Percentiles rank a stretch among this genome's conserved stretches.
These are phyloP conservation scores for Aurinia saxatilis DNA, from an alignment of 345 rosid species.

Conservation along the genomic window DNA sequence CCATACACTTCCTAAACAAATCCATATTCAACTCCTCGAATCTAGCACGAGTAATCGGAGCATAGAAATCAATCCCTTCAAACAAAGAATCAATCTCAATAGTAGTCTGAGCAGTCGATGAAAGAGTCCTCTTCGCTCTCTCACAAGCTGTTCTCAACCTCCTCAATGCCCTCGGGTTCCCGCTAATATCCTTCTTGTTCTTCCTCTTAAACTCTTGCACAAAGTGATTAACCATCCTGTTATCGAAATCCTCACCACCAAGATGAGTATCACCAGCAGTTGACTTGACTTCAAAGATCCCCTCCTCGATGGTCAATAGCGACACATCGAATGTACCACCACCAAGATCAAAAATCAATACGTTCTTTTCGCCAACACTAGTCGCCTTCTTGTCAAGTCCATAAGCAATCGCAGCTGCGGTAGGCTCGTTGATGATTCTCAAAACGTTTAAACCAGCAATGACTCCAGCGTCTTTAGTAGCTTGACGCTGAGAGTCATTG, in stretches of 20 bases:
- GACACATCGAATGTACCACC: constrained; percentile 68
- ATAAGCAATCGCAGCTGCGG: constrained; percentile 30
- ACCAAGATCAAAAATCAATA: constrained; percentile 47
- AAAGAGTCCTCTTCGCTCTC: constrained; percentile 52
- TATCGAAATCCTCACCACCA: constrained; percentile 66
- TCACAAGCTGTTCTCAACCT: constrained; percentile 39
- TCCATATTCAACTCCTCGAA: constrained; percentile 38
- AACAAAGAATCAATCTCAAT: constrained; percentile 34
- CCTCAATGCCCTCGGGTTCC: constrained; percentile 53
- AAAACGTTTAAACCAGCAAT: constrained; percentile 23
- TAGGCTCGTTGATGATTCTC: constrained; percentile 31
- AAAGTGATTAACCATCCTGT: constrained; percentile 56
- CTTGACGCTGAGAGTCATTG: constrained; percentile 30
- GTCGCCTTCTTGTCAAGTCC: constrained; percentile 32
- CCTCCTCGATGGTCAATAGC: constrained; percentile 51
- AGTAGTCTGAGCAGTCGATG: constrained; percentile 36
- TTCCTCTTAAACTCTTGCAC: constrained; percentile 59
- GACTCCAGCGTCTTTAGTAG: constrained; percentile 23
- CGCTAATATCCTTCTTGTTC: constrained; percentile 52
- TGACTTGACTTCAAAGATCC: constrained; percentile 57
- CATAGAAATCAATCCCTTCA: constrained; percentile 33
- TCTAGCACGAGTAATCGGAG: constrained; percentile 31
- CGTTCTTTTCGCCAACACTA: constrained; percentile 28
- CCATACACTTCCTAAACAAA: constrained; percentile 33
- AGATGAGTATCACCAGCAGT: constrained; percentile 68